Percentiles rank a stretch among this genome's conserved stretches.
These are phyloP conservation scores for Scenedesmus sp. DNA, from an alignment of 163 green algal genomes.

Conservation along the genomic window DNA sequence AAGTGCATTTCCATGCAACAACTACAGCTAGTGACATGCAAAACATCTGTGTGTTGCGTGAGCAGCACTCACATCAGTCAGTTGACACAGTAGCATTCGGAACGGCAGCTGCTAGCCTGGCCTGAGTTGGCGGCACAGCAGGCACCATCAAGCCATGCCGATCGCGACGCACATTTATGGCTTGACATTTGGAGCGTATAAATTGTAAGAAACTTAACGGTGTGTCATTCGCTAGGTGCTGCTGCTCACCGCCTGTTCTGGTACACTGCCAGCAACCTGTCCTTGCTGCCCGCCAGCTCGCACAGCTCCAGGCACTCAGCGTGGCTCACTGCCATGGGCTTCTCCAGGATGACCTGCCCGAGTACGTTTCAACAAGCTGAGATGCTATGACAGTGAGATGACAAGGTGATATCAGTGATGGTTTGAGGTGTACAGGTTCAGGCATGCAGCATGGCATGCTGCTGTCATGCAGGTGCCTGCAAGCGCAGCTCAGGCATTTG, in stretches of 20 bases:
- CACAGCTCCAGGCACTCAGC: slow-evolving; percentile 6
- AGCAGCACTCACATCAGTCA: background rate
- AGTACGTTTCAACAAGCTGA: background rate
- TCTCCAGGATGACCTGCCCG: slow-evolving; percentile 41
- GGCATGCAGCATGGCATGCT: background rate
- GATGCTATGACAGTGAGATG: too few relatives aligned
- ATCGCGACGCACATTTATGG: too few relatives aligned
- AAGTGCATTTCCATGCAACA: background rate
- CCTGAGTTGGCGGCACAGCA: background rate
- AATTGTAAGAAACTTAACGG: too few relatives aligned
- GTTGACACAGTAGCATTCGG: background rate
- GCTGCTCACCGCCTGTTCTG: slow-evolving; percentile 31
- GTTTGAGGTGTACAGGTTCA: background rate
- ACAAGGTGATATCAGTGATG: background rate
- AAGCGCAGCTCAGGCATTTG: background rate
- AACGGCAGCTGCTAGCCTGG: background rate
- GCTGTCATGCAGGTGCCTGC: background rate
- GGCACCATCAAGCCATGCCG: background rate
- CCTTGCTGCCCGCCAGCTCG: background rate
- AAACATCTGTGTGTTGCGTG: background rate
- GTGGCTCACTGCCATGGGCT: slow-evolving; percentile 31
- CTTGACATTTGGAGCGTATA: too few relatives aligned
- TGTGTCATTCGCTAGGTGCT: too few relatives aligned
- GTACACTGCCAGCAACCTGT: slow-evolving; percentile 50
- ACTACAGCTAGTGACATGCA: background rate